phyloP scores from a whole-genome alignment of 2,329 filamentous ascomycete genomes.

The Dactylellina leptospora region DNA sequence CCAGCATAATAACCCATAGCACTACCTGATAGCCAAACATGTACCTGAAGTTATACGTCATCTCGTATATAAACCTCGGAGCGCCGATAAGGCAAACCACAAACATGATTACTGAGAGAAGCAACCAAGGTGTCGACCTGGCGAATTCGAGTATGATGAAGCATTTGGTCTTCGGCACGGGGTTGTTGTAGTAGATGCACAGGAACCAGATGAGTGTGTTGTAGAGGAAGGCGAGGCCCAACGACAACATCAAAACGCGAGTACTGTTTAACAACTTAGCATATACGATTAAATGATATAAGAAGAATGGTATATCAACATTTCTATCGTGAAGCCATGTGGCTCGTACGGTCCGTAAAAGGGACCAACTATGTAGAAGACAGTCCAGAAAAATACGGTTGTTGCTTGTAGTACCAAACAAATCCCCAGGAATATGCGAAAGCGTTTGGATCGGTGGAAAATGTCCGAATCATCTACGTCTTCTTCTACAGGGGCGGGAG shows the following conservation, averaged over 20 bases:
- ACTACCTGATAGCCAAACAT: neutral
- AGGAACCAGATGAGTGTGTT: conserved; percentile 27
- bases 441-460: conserved; percentile 18
- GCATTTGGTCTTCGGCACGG: conserved; percentile 5
- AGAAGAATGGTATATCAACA: conserved; percentile 8
- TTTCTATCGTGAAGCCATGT: conserved; percentile 5
- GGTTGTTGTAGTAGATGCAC: conserved; percentile 42
- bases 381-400: neutral
- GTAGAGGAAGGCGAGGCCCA: conserved; percentile 13
- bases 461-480: neutral
- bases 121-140: conserved; percentile 14
- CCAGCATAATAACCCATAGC: neutral
- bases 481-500: neutral
- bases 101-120: neutral
- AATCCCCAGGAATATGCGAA: conserved; percentile 5
- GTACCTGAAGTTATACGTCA: neutral
- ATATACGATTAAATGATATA: neutral
- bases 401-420: conserved; percentile 10
- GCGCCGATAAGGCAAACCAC: neutral
- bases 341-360: neutral
- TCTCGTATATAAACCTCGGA: neutral
- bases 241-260: conserved; percentile 1
- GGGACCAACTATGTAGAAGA: neutral
- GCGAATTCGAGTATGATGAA: conserved; percentile 22
- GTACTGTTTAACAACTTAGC: neutral